Conservation (phyloP, 2,329 filamentous ascomycete species). For the Hypoxylon sp. region DNA sequence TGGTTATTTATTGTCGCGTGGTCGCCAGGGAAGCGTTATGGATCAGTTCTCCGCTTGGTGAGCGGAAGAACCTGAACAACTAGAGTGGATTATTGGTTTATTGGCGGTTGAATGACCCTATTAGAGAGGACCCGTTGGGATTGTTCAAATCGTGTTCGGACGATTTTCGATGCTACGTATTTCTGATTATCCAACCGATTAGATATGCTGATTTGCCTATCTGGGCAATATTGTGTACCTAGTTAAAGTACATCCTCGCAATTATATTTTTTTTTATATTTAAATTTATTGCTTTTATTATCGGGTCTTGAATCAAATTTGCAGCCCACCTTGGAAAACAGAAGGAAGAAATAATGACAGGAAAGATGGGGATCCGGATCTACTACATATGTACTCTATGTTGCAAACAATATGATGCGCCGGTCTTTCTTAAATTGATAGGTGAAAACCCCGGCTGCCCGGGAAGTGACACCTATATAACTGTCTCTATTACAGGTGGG, state of each 20-base stretch:
- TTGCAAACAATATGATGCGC: not conserved
- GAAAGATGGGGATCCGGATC: too few relatives aligned
- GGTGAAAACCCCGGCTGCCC: constrained; percentile 7
- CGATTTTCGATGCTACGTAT: constrained; percentile 22
- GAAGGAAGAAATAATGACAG: too few relatives aligned
- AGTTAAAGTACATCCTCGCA: too few relatives aligned
- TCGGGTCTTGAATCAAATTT: too few relatives aligned
- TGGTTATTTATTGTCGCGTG: not conserved
- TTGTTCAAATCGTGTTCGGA: too few relatives aligned
- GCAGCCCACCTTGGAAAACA: too few relatives aligned
- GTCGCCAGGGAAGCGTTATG: constrained; percentile 9
- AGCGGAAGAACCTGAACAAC: constrained; percentile 2
- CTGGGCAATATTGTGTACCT: too few relatives aligned
- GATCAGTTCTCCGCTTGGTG: constrained; percentile 20
- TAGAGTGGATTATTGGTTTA: too few relatives aligned
- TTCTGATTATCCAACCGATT: constrained; percentile 18
- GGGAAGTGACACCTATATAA: constrained; percentile 25
- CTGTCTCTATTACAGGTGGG: constrained; percentile 21
- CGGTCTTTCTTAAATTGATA: constrained; percentile 1
- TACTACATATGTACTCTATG: not conserved
- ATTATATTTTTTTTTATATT: too few relatives aligned
- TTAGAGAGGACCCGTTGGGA: constrained; percentile 4
- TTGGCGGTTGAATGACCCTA: constrained; percentile 6
- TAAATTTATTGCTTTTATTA: too few relatives aligned
- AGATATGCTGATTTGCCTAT: too few relatives aligned